Percentiles rank a stretch among this genome's conserved stretches.
These are phyloP conservation scores for Botrytis medusae DNA, from an alignment of 2,329 filamentous ascomycete species.

Conservation along the genomic window DNA sequence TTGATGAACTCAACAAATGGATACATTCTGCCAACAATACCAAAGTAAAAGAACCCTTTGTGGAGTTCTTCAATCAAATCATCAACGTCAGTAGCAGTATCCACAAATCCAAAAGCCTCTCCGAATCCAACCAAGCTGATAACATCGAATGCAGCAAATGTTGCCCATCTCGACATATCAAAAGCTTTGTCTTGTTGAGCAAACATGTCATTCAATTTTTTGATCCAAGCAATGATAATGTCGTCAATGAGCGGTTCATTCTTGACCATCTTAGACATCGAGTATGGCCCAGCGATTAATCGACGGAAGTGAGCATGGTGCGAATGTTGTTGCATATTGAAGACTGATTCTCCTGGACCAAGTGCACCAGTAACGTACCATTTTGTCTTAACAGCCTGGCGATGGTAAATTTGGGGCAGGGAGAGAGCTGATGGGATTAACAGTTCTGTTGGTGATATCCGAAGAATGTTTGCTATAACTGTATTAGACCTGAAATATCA, in stretches of 20 bases:
- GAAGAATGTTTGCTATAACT: constrained; percentile 49
- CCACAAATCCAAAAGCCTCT: constrained; percentile 55
- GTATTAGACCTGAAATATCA: neutral
- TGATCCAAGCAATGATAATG: constrained; percentile 51
- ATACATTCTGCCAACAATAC: constrained; percentile 48
- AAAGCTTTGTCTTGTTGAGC: constrained; percentile 47
- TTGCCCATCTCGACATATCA: constrained; percentile 57
- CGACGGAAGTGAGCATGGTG: constrained; percentile 54
- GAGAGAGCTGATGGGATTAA: constrained; percentile 53
- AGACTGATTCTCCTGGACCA: constrained; percentile 54
- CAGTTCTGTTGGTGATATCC: constrained; percentile 54
- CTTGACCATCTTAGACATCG: constrained; percentile 56
- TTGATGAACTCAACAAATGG: constrained; percentile 57
- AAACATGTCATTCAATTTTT: constrained; percentile 49
- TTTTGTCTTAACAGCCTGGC: constrained; percentile 56
- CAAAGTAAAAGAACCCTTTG: constrained; percentile 41
- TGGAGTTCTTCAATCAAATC: constrained; percentile 56
- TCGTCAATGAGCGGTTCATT: constrained; percentile 58
- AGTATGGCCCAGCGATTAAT: constrained; percentile 52
- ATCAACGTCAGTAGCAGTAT: constrained; percentile 51
- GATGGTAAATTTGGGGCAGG: constrained; percentile 56
- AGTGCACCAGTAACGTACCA: constrained; percentile 60
- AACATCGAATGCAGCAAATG: constrained; percentile 52
- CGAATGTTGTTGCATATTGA: constrained; percentile 56
- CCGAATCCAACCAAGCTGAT: constrained; percentile 58